phyloP scores from a whole-genome alignment of 495 filamentous ascomycete species.

The Aspergillus avenaceus region DNA sequence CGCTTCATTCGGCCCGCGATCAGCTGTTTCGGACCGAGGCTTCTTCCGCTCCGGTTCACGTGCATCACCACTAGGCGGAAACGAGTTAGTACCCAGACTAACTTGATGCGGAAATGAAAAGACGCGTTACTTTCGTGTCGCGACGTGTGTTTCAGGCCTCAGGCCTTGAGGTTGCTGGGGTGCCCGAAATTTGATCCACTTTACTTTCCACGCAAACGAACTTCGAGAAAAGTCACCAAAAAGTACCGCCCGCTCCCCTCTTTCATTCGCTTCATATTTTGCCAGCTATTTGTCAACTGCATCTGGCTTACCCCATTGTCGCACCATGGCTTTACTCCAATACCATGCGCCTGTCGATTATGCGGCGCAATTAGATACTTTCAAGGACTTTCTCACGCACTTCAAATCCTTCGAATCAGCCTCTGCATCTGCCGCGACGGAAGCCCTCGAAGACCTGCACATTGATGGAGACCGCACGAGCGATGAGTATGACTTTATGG shows the following conservation, averaged over 20 bases:
- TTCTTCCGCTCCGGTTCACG: conserved; percentile 28
- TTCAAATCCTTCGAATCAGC: conserved; percentile 81
- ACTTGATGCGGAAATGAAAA: conserved; percentile 3
- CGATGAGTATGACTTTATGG: conserved; percentile 94
- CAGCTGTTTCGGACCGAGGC: conserved; percentile 25
- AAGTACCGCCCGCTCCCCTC: conserved; percentile 5
- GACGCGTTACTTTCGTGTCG: conserved; percentile 25
- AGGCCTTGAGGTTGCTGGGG: conserved; percentile 8
- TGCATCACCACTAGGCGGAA: too few relatives aligned
- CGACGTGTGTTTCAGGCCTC: conserved; percentile 24
- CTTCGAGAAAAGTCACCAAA: conserved; percentile 4
- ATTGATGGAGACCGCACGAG: conserved; percentile 85
- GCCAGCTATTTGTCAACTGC: conserved; percentile 15
- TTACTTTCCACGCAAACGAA: background rate
- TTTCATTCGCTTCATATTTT: conserved; percentile 16
- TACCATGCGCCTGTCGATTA: conserved; percentile 78
- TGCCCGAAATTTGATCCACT: background rate
- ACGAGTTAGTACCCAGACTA: conserved; percentile 11
- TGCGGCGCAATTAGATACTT: conserved; percentile 75
- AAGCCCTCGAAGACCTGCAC: conserved; percentile 76
- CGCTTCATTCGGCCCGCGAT: too few relatives aligned
- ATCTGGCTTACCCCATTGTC: conserved; percentile 10
- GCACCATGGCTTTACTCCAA: conserved; percentile 73
- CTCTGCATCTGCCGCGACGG: conserved; percentile 61
- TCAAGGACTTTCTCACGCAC: conserved; percentile 79